These are phyloP conservation scores for Thymus mandschuricus DNA, from an alignment of 257 asterid genomes.

Conservation along the genomic window DNA sequence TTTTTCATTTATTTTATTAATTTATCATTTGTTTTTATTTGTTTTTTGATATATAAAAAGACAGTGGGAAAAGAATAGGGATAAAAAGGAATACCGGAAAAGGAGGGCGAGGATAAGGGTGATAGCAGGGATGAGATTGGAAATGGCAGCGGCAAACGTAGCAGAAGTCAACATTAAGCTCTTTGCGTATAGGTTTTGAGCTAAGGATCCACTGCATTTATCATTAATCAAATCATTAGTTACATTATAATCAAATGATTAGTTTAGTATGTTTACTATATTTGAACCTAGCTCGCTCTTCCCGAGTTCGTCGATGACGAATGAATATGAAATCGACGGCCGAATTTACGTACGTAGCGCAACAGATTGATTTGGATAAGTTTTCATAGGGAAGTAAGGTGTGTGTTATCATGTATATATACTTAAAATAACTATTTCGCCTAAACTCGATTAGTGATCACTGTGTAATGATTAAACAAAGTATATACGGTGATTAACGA, in stretches of 20 bases:
- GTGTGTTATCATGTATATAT: not conserved
- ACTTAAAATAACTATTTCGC: not conserved
- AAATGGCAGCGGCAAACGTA: slow-evolving; percentile 59
- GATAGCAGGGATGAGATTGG: slow-evolving; percentile 60
- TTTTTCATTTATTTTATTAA: not conserved
- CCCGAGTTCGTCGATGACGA: not conserved
- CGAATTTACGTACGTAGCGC: not conserved
- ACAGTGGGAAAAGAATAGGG: not conserved
- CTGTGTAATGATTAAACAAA: no score
- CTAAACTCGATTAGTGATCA: no score
- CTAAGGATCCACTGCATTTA: slow-evolving; percentile 56
- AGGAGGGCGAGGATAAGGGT: slow-evolving; percentile 55
- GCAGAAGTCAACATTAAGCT: slow-evolving; percentile 59
- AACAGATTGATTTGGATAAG: not conserved
- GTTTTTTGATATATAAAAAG: no score
- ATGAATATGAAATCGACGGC: not conserved
- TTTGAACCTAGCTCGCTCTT: no score
- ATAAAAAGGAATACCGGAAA: slow-evolving; percentile 40
- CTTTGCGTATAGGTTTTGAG: slow-evolving; percentile 58
- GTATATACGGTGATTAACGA: no score
- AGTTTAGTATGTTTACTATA: no score
- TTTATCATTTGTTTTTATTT: not conserved
- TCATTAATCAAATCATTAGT: not conserved
- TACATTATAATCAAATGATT: no score
- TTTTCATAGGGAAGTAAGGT: slow-evolving; percentile 1